Evolutionary conservation across 2,329 filamentous ascomycete species (phyloP), one percentile per base, ranked within the genome.

Genomic region (Exserohilum rostratum): DNA sequence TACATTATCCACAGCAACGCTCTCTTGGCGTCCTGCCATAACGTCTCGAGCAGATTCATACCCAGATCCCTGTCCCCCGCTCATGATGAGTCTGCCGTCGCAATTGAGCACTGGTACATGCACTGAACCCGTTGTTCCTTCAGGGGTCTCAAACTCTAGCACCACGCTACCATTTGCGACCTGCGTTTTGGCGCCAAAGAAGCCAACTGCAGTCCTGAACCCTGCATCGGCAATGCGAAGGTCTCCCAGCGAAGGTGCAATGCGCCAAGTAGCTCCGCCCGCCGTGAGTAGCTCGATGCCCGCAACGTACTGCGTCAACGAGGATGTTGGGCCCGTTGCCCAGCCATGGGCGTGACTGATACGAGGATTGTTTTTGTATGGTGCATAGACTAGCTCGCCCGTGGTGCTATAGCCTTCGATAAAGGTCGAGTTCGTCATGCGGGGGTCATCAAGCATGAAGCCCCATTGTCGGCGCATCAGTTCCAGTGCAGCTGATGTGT

Each of bases 371-470:
- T 82, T 80, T 0, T 58, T 60, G 55, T 83, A 83, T 0, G 80
- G 78, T 2, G 79, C 77, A 47, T 84, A 83, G 55, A 79, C 78
- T 15, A 83, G 62, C 2, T 71, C 68, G 1, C 82, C 82, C 30
- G 78, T 74, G 0, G 74, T 76, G 1, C 73, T 69, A 48, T 82
- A 83, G 0, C 82, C 81, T 61, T 83, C 82, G 49, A 82, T 80
- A 46, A 83, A 82, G 0, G 80, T 82, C 0, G 73, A 77, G 42
- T 83, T 80, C 1, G 81, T 84, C 79, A 83, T 82, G 31, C 79
- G 74, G 0, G 80, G 76, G 50, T 83, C 79, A 13, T 83, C 74
- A 5, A 85, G 77, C 82, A 85, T 84, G 60, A 82, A 85, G 0
- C 78, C 81, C 81, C 82, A 85, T 64, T 80, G 76, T 2, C 79